Conservation (phyloP, 805 yeast species). For the Yarrowia deformans region DNA sequence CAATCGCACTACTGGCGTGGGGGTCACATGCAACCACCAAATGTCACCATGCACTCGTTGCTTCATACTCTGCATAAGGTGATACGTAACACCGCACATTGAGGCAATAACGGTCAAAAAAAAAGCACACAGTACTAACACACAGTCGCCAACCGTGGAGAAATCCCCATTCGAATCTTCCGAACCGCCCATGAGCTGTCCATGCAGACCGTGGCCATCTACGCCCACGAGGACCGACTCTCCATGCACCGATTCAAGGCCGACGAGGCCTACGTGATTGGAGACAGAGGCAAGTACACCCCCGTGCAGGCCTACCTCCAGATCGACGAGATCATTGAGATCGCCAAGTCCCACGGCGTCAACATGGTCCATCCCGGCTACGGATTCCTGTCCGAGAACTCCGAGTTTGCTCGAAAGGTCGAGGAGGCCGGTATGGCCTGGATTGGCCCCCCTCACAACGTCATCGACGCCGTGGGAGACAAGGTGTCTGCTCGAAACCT, state of each 20-base stretch:
- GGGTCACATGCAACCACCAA: conserved; percentile 12
- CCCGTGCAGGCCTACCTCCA: conserved; percentile 97
- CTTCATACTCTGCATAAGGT: conserved; percentile 6
- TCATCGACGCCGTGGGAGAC: conserved; percentile 95
- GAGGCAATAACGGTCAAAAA: background rate
- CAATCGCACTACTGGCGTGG: conserved; percentile 14
- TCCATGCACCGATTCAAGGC: conserved; percentile 96
- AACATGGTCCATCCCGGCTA: conserved; percentile 94
- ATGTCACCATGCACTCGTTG: background rate
- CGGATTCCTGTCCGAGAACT: conserved; percentile 88
- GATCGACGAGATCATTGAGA: conserved; percentile 90
- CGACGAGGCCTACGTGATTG: conserved; percentile 92
- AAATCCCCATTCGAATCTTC: conserved; percentile 62
- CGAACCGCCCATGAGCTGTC: conserved; percentile 97
- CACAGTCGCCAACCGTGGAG: conserved; percentile 53
- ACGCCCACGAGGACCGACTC: conserved; percentile 93
- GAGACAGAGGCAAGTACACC: conserved; percentile 84
- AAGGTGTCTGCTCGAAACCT: conserved; percentile 92
- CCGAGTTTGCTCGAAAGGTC: conserved; percentile 92
- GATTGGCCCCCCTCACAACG: conserved; percentile 90
- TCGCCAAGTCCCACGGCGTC: conserved; percentile 78
- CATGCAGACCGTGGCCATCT: conserved; percentile 96
- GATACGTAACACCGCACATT: background rate
- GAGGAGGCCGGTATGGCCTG: conserved; percentile 90
- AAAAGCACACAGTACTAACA: background rate